Conservation (phyloP, 2,329 filamentous ascomycete species). For the Cladosporium sp. region DNA sequence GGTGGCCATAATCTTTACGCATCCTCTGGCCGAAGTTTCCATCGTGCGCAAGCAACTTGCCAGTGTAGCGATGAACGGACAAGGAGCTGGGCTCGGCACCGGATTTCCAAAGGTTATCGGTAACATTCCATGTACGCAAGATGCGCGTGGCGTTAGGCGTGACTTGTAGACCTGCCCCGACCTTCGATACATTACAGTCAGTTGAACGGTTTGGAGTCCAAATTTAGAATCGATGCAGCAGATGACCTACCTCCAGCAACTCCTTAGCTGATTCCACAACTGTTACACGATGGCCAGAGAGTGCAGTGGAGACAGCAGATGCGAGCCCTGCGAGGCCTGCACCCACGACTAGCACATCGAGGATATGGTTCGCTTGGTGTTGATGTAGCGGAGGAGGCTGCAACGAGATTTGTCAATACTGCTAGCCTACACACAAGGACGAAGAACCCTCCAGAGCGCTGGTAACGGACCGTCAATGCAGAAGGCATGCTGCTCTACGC, state of each 20-base stretch:
- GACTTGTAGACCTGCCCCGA: constrained; percentile 53
- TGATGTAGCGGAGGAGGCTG: background rate
- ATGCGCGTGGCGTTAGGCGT: constrained; percentile 38
- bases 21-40: constrained; percentile 52
- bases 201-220: background rate
- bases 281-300: constrained; percentile 30
- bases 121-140: constrained; percentile 49
- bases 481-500: background rate
- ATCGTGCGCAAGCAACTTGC: constrained; percentile 47
- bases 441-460: no score
- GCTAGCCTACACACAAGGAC: background rate
- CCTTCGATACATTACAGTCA: constrained; percentile 26
- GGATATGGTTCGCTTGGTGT: background rate
- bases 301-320: constrained; percentile 30
- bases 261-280: constrained; percentile 34
- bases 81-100: constrained; percentile 46
- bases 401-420: background rate
- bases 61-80: constrained; percentile 50
- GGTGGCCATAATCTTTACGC: constrained; percentile 51
- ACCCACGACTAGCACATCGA: constrained; percentile 22
- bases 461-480: background rate
- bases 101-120: constrained; percentile 36
- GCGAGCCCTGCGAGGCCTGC: constrained; percentile 32
- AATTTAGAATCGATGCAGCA: background rate
- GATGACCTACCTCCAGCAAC: constrained; percentile 36